phyloP scores from a whole-genome alignment of 768 basidiomycete genomes.

The Boletus vinaceobasis region DNA sequence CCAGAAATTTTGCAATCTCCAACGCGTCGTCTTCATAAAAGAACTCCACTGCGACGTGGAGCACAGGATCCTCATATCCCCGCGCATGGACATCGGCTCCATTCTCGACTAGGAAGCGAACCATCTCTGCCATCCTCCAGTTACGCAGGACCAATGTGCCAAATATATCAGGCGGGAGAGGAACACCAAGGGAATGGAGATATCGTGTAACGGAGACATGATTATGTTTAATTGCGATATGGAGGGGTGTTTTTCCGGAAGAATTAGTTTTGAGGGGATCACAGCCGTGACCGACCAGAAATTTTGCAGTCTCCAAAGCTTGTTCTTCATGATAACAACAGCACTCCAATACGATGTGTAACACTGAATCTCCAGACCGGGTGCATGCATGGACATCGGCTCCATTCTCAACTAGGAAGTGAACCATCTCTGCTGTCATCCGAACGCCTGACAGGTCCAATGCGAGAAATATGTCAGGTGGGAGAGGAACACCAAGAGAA shows the following conservation, averaged over 20 bases:
- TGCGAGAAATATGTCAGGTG: too few relatives aligned
- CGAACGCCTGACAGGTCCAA: too few relatives aligned
- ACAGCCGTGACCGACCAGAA: not conserved
- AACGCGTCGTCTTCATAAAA: too few relatives aligned
- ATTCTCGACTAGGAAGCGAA: too few relatives aligned
- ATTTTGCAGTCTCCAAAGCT: too few relatives aligned
- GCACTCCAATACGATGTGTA: not conserved
- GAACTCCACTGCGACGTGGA: too few relatives aligned
- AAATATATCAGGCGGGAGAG: not conserved
- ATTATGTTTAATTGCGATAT: not conserved
- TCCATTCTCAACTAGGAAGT: not conserved
- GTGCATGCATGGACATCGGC: not conserved
- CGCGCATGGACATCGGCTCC: too few relatives aligned
- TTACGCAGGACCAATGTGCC: not conserved
- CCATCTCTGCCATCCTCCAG: too few relatives aligned
- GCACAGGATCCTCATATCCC: too few relatives aligned
- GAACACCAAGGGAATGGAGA: not conserved
- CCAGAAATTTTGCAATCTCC: too few relatives aligned
- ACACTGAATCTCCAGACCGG: not conserved
- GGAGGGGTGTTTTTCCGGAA: not conserved
- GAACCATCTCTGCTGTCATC: too few relatives aligned
- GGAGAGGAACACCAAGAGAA: too few relatives aligned
- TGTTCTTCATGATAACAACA: not conserved
- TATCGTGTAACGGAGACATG: not conserved
- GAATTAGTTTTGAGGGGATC: not conserved